Conservation (phyloP, 352 stramenopile species). For the Pythium phragmiticola region DNA sequence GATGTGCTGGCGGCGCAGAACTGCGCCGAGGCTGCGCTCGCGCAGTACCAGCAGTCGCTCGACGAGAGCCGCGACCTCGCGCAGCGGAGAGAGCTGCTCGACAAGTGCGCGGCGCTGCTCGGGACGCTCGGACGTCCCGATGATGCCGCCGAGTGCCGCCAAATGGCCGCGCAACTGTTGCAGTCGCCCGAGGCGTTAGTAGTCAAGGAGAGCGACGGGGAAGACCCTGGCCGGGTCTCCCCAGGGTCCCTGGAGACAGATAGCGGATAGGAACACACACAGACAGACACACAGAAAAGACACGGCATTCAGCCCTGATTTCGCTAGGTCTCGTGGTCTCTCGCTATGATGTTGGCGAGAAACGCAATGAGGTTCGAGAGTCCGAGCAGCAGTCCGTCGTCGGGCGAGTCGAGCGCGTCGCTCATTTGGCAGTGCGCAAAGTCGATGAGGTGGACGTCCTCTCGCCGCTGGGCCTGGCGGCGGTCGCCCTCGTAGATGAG, state of each 20-base stretch:
- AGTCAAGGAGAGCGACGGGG: neutral
- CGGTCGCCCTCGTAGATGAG: slow-evolving; percentile 75
- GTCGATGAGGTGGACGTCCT: slow-evolving; percentile 72
- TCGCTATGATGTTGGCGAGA: slow-evolving; percentile 34
- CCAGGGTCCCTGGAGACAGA: neutral
- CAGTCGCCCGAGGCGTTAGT: slow-evolving; percentile 5
- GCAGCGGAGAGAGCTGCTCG: slow-evolving; percentile 50
- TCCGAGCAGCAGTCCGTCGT: slow-evolving; percentile 67
- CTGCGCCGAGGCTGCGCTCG: slow-evolving; percentile 68
- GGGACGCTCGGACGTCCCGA: slow-evolving; percentile 67
- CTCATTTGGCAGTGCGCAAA: slow-evolving; percentile 81
- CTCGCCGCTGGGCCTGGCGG: slow-evolving; percentile 21
- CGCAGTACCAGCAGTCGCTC: slow-evolving; percentile 66
- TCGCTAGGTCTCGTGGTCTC: neutral
- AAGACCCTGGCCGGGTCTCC: neutral
- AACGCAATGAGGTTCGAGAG: slow-evolving; percentile 58
- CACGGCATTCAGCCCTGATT: neutral
- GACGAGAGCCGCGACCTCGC: slow-evolving; percentile 34
- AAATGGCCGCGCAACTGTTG: slow-evolving; percentile 47
- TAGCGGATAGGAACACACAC: neutral
- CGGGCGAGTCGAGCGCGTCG: slow-evolving; percentile 39
- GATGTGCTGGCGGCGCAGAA: slow-evolving; percentile 81
- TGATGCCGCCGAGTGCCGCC: slow-evolving; percentile 62
- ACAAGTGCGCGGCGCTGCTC: slow-evolving; percentile 62
- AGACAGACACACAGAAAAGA: too few species aligned